These are phyloP conservation scores for Xylaria polymorpha DNA, from an alignment of 2,329 filamentous ascomycete genomes.

Conservation along the genomic window DNA sequence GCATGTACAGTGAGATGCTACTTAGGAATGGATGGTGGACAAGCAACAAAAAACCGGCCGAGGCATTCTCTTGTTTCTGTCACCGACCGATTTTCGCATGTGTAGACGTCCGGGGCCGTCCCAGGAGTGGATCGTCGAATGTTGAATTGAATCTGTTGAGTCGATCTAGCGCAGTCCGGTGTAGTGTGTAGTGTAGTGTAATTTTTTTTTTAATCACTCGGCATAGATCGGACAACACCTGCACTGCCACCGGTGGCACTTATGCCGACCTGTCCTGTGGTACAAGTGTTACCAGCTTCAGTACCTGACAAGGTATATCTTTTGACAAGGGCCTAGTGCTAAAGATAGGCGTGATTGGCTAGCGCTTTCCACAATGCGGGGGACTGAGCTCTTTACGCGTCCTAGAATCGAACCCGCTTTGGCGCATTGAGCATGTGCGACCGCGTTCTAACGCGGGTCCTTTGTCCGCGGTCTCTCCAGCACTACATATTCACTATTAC, in stretches of 20 bases:
- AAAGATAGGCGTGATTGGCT: constrained; percentile 10
- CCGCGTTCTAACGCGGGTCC: constrained; percentile 38
- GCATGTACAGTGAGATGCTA: constrained; percentile 2
- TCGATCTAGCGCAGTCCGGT: constrained; percentile 27
- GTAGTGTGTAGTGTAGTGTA: constrained; percentile 28
- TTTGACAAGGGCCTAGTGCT: not conserved
- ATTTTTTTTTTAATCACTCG: constrained; percentile 35
- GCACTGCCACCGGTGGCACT: not conserved
- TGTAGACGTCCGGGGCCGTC: constrained; percentile 19
- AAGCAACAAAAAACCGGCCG: constrained; percentile 37
- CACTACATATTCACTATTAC: not conserved
- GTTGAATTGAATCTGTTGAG: constrained; percentile 43
- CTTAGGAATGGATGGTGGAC: constrained; percentile 13
- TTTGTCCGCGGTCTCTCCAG: constrained; percentile 10
- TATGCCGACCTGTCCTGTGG: not conserved
- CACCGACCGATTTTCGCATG: not conserved
- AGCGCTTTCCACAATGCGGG: not conserved
- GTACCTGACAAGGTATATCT: constrained; percentile 2
- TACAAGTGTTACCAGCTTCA: not conserved
- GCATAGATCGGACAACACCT: constrained; percentile 23
- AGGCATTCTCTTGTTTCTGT: constrained; percentile 28
- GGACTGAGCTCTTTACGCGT: constrained; percentile 46
- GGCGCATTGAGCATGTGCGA: constrained; percentile 27
- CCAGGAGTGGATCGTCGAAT: constrained; percentile 24
- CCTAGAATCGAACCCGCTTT: constrained; percentile 35